A percentile compares a stretch with the other conserved stretches of the same genome.
These are phyloP conservation scores for Castanea sativa DNA, from an alignment of 306 rosid genomes.

Conservation along the genomic window DNA sequence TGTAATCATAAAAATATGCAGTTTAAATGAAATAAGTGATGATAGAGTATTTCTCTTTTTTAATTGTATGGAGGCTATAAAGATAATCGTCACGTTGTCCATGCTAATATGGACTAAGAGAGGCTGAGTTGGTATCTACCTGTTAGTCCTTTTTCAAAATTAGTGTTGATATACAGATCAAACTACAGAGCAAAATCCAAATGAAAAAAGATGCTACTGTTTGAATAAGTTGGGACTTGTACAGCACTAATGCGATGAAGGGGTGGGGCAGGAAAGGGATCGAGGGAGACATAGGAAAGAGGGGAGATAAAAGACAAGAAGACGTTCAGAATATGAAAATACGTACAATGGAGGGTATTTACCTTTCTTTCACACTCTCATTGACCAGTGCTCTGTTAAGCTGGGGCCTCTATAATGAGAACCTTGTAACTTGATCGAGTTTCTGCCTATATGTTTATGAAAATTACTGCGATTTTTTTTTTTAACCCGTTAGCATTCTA, in stretches of 20 bases:
- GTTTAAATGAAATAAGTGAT: slow-evolving; percentile 26
- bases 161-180: background rate
- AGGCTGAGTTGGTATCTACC: too few species aligned
- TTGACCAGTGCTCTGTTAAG: too few species aligned
- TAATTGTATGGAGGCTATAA: background rate
- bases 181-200: background rate
- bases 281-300: background rate
- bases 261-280: background rate
- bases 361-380: too few species aligned
- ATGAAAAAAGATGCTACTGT: background rate
- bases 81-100: background rate
- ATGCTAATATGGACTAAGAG: background rate
- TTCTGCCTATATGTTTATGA: too few species aligned
- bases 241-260: background rate
- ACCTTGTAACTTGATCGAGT: too few species aligned
- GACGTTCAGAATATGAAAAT: background rate
- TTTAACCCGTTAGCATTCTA: too few species aligned
- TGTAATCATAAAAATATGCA: slow-evolving; percentile 21
- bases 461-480: too few species aligned
- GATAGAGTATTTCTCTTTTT: background rate
- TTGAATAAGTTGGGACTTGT: background rate
- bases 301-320: background rate
- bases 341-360: too few species aligned
- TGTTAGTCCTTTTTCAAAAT: too few species aligned
- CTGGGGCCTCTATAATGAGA: too few species aligned